These are phyloP conservation scores for Tuctoria greenei DNA, from an alignment of 176 grass and related monocot species.

Conservation along the genomic window DNA sequence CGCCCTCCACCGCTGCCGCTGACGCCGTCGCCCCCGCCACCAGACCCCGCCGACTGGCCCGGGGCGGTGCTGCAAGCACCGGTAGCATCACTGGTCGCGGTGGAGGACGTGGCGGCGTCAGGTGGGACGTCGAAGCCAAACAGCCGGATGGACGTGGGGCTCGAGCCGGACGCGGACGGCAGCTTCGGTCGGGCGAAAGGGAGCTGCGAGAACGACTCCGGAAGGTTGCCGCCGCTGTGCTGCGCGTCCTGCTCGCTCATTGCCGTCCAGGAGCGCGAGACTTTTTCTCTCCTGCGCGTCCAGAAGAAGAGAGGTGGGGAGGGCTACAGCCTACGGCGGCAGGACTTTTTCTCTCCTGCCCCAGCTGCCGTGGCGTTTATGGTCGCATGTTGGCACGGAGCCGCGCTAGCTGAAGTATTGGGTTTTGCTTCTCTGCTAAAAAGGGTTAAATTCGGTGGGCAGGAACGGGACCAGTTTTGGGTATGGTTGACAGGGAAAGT, in stretches of 20 bases:
- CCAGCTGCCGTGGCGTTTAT: conserved; percentile 27
- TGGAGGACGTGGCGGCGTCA: conserved; percentile 35
- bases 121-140: conserved; percentile 77
- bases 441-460: conserved; percentile 39
- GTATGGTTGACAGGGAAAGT: conserved; percentile 40
- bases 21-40: neutral
- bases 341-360: conserved; percentile 26
- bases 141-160: conserved; percentile 63
- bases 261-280: neutral
- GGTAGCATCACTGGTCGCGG: conserved; percentile 23
- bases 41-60: neutral
- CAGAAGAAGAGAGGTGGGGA: neutral
- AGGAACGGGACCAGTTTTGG: conserved; percentile 43
- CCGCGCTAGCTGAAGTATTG: conserved; percentile 24
- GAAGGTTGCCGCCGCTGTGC: conserved; percentile 29
- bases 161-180: conserved; percentile 20
- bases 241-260: conserved; percentile 76
- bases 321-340: conserved; percentile 12
- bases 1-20: conserved; percentile 53
- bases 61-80: neutral
- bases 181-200: conserved; percentile 59
- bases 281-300: too few relatives aligned
- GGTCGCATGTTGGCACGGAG: conserved; percentile 23
- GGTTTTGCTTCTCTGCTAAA: conserved; percentile 11
- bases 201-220: conserved; percentile 79